Base-by-base conservation (phyloP, 169 alveolate genomes). In the Fabrea salina region DNA sequence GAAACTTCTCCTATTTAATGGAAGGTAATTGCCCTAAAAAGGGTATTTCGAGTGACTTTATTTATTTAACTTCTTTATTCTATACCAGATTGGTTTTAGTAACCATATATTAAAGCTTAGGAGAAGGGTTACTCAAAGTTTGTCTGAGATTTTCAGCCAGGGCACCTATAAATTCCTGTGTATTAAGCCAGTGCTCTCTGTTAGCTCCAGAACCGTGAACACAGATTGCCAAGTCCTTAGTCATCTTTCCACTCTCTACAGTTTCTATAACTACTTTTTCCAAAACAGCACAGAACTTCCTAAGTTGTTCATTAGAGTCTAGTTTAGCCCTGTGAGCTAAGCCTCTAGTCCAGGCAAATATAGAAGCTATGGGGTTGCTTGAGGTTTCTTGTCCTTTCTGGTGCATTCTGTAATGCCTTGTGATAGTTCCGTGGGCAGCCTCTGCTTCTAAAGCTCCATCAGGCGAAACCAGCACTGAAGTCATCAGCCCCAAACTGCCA, bases 391-490 rank as follows among this genome's bases (percentile, higher is more conserved):
- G 61, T 0, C 99, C 99, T 83, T 89, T 61, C 75, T 88, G 87
- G 61, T 83, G 93, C 51, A 75, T 77, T 70, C 99, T 91, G 89
- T 84, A 96, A 84, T 96, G 99, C 53, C 98, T 87, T 5, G 99
- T 97, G 33, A 96, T 98, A 27, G 99, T 96, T 79, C 99, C 99
- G 85, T 96, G 99, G 16, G 99, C 99, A 27, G 99, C 99, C 85
- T 97, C 99, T 37, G 99, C 93, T 56, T 94, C 96, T 81, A 95
- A 80, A 16, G 95, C 86, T 8, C 98, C 99, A 72, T 96, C 98
- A 3, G 99, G 97, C 70, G 98, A 86, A 79, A 96, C 88, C 49
- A 97, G 80, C n/a, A 96, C 98, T 25, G 97, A 91, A 7, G 98
- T 95, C 99, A 97, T 97, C 58, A 97, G 86, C 33, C 99, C 99